Evolutionary conservation across 176 grass and related monocot species (phyloP), one percentile per base, ranked within the genome.

Genomic region (Musa beccarii): DNA sequence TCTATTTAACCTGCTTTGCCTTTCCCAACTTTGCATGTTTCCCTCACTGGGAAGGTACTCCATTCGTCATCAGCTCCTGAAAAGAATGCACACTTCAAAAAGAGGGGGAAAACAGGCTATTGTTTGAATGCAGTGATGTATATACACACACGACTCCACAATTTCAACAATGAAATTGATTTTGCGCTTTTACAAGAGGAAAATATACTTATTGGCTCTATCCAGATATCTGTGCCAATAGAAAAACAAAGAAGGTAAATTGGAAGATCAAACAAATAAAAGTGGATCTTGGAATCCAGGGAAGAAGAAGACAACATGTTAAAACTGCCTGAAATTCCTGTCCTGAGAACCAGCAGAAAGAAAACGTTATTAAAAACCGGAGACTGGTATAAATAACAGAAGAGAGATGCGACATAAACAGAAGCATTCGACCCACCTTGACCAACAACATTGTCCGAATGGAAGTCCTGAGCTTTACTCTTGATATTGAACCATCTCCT

Each of bases 401-500:
- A 28, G 13, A 54, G n/a, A 74, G 19, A 57, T 24, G 19, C 0
- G 13, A 57, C 51, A 25, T 55, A 6, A 9, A 19, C 25, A 17
- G 17, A 15, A 57, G 9, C 11, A 74, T 28, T 19, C 5, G 20
- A 16, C 22, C 23, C 12, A 96, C 92, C 89, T 63, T 78, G 85
- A 65, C 71, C 69, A 51, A 76, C 83, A 73, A 77, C 56, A 68
- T 64, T 70, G 74, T 96, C 89, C 21, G 87, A 85, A 76, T 90
- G 85, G 53, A 92, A 92, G 52, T 96, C 92, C 13, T 96, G 85
- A 17, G 87, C 79, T 82, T 92, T 96, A 11, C 50, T 80, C 81
- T 86, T 92, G 79, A 96, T 83, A 75, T 96, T 92, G 83, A 96
- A 83, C 92, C 89, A 92, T 86, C 92, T 96, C 83, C 85, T 85